A percentile compares a stretch with the other conserved stretches of the same genome.
Conservation (phyloP, 495 filamentous ascomycete species). For the Lasiosphaeris hirsuta region DNA sequence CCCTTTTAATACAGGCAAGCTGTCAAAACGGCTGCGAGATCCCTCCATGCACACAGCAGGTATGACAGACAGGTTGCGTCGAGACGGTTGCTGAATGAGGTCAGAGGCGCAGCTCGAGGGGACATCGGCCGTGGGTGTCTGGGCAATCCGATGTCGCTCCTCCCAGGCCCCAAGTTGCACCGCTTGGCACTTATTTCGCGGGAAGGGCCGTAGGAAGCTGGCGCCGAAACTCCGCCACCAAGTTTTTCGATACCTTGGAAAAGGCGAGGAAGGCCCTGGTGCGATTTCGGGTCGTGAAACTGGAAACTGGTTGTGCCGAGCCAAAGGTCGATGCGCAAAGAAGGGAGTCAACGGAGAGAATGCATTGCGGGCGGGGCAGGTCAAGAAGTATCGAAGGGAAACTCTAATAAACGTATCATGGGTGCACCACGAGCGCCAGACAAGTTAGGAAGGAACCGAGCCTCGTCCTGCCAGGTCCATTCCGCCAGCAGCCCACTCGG, state of each 20-base stretch:
- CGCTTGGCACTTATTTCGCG: neutral
- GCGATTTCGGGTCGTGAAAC: no score
- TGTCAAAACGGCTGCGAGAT: neutral
- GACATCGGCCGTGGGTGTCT: neutral
- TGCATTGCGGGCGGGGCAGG: no score
- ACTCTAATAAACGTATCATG: no score
- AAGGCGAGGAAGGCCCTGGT: neutral
- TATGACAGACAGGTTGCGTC: neutral
- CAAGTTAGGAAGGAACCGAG: no score
- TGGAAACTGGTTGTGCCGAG: no score
- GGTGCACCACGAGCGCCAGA: no score
- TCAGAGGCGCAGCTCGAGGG: neutral
- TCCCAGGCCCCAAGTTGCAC: slow-evolving; percentile 1
- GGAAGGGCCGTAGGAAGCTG: slow-evolving; percentile 5
- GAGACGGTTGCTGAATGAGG: neutral
- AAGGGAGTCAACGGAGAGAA: no score
- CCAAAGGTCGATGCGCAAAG: no score
- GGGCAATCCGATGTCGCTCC: slow-evolving; percentile 10
- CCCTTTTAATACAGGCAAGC: neutral
- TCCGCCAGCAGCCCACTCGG: no score
- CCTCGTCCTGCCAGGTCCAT: no score
- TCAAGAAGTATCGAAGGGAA: no score
- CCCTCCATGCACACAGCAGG: neutral
- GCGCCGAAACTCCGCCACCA: neutral
- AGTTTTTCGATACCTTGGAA: neutral